Percentiles rank a stretch among this genome's conserved stretches.
Conservation (phyloP, 73 alveolate species). For the Paraurostyla sp. region DNA sequence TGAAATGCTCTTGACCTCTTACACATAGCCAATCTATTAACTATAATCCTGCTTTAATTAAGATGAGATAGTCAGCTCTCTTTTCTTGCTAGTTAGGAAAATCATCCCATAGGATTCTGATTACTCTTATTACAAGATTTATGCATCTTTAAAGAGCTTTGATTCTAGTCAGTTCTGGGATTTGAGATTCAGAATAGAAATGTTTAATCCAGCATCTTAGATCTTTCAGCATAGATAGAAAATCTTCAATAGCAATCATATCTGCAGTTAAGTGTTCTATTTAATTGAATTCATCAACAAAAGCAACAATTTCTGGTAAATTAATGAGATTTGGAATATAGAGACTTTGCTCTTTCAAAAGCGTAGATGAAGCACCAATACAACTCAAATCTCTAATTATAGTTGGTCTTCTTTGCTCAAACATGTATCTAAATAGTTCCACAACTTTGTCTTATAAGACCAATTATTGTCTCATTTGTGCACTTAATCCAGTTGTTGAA, state of each 20-base stretch:
- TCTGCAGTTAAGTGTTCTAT: constrained; percentile 46
- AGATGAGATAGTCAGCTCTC: constrained; percentile 62
- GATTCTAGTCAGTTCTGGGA: constrained; percentile 69
- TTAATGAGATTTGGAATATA: constrained; percentile 56
- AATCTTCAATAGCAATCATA: constrained; percentile 48
- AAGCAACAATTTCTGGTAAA: constrained; percentile 70
- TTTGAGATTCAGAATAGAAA: constrained; percentile 38
- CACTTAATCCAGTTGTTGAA: constrained; percentile 20
- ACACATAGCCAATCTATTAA: constrained; percentile 75
- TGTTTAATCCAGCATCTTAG: constrained; percentile 70
- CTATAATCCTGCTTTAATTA: constrained; percentile 43
- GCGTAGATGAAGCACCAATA: constrained; percentile 64
- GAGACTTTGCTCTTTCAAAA: constrained; percentile 61
- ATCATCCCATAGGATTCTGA: constrained; percentile 62
- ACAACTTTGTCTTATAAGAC: constrained; percentile 58
- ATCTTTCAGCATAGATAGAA: constrained; percentile 44
- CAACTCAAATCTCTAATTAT: constrained; percentile 61
- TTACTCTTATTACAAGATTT: constrained; percentile 45
- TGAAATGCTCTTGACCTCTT: constrained; percentile 55
- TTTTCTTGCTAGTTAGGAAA: constrained; percentile 11
- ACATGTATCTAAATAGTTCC: constrained; percentile 53
- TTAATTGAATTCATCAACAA: constrained; percentile 50
- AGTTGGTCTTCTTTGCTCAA: constrained; percentile 68
- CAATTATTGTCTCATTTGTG: constrained; percentile 5
- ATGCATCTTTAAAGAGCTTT: constrained; percentile 52